Evolutionary conservation across 306 rosid species (phyloP), one percentile per base, ranked within the genome.

Genomic region (Fagus crenata): DNA sequence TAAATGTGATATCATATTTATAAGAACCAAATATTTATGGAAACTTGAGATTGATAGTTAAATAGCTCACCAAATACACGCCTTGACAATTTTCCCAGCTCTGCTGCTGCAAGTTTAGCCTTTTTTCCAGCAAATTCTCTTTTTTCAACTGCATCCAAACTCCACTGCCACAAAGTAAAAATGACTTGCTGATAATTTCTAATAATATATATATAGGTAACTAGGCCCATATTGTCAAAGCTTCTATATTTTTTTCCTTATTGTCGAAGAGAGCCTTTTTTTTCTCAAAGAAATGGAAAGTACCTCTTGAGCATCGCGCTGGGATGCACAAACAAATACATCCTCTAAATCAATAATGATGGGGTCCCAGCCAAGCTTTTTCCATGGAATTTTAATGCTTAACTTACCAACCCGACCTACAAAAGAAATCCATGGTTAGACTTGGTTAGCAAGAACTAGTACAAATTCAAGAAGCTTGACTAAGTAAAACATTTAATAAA

Each of bases 351-450:
- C 73, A 49, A 95, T 92, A 68, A 92, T 87, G 81, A 92, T 84
- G 53, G 98, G 96, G 46, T 92, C 97, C 97, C 98, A 86, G 15
- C 93, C 93, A 59, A 94, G 95, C 93, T 85, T 92, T 84, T 90
- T 95, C 98, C 98, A 95, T 46, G 98, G 97, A 86, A 95, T 92
- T 86, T 89, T 92, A 78, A 95, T 92, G 90, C 98, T 95, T 82
- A 95, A 84, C 87, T 83, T 90, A 75, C 98, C 98, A 77, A 90
- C 90, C 80, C 89, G 96, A 71, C 98, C 98, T 92, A 74, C 35
- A 71, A 71, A 78, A 85, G 51, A 72, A 40, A 46, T 74, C 63
- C 71, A 87, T 67, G 73, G 42, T 55, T 54, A 65, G 71, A 65
- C 4, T 4, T 36, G 46, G 74, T 75, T 80, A 53, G 12, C 49